Percentiles rank a stretch among this genome's conserved stretches.
Conservation (phyloP, 306 rosid genomes). For the Casuarina equisetifolia region DNA sequence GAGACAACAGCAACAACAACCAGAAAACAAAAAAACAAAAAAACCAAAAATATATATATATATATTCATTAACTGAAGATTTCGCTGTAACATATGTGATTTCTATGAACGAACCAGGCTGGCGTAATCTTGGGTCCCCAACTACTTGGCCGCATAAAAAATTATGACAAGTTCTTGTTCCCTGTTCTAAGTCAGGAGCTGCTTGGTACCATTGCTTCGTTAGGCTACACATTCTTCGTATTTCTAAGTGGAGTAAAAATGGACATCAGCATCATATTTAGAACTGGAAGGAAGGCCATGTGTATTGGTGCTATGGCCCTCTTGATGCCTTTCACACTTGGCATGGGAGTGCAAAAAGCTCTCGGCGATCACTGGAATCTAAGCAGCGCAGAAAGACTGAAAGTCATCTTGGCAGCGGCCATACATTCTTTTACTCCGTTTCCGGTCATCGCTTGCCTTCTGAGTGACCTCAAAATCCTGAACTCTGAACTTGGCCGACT, state of each 20-base stretch:
- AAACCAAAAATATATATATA: no score
- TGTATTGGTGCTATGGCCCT: constrained; percentile 34
- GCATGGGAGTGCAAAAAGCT: constrained; percentile 3
- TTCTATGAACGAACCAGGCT: constrained; percentile 10
- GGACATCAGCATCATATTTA: constrained; percentile 44
- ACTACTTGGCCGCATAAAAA: neutral
- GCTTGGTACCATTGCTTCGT: constrained; percentile 39
- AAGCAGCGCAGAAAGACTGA: neutral
- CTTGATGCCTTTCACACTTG: constrained; percentile 39
- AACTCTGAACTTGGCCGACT: constrained; percentile 66
- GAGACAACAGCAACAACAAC: neutral
- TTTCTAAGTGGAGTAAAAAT: constrained; percentile 68
- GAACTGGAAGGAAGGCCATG: constrained; percentile 37
- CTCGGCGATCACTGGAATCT: neutral
- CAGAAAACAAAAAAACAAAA: neutral
- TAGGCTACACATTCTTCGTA: constrained; percentile 56
- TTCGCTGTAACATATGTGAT: neutral
- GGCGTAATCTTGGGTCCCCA: constrained; percentile 25
- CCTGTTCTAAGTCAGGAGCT: constrained; percentile 41
- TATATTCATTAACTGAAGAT: neutral
- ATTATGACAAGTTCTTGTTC: constrained; percentile 25
- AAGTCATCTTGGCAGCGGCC: constrained; percentile 8
- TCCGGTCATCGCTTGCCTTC: constrained; percentile 43
- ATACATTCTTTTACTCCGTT: constrained; percentile 39
- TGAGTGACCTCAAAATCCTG: constrained; percentile 54